Evolutionary conservation across 1,284 basidiomycete genomes (phyloP), one percentile per base, ranked within the genome.

Genomic region (Wolfiporia cocos): DNA sequence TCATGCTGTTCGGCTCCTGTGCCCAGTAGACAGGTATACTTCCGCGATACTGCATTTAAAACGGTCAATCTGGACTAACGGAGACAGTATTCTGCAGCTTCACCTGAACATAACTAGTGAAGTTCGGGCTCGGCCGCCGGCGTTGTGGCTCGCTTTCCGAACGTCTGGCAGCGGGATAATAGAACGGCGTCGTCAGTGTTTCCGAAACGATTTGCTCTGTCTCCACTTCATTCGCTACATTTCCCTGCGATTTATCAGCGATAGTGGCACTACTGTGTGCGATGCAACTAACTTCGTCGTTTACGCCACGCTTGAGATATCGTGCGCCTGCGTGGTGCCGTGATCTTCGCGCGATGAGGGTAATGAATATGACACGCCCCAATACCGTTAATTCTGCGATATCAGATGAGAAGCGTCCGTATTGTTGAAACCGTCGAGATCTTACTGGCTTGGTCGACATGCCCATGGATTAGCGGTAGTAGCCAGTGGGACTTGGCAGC

Each of bases 181-280:
- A 89, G 60, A 95, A 94, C 0, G 92, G 80, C 0, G 93, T 99
- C 0, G 92, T 95, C 5, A 94, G 64, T 0, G 92, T 89, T 58
- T 99, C 95, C 3, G 87, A 92, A 1, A 99, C 94, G 40, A 99
- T 96, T 58, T 99, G 96, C 58, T 99, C 96, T 0, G 94, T 98
- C 65, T 99, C 96, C 2, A 99, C 96, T 64, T 99, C 96, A 56
- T 99, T 99, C 1, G 95, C 96, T 2, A 99, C 96, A 58, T 97
- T 91, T 2, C 96, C 96, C 88, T 94, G 53, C 3, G 2, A 6
- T 7, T 4, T 2, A 9, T 42, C 17, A 49, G 41, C 11, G n/a
- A n/a, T n/a, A n/a, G n/a, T n/a, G n/a, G n/a, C n/a, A 14, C 9
- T 9, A 7, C 26, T 28, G 26, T 26, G 22, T 18, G 5, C 6